Conservation (phyloP, 2,329 filamentous ascomycete genomes). For the Arthrobotrys megalospora region DNA sequence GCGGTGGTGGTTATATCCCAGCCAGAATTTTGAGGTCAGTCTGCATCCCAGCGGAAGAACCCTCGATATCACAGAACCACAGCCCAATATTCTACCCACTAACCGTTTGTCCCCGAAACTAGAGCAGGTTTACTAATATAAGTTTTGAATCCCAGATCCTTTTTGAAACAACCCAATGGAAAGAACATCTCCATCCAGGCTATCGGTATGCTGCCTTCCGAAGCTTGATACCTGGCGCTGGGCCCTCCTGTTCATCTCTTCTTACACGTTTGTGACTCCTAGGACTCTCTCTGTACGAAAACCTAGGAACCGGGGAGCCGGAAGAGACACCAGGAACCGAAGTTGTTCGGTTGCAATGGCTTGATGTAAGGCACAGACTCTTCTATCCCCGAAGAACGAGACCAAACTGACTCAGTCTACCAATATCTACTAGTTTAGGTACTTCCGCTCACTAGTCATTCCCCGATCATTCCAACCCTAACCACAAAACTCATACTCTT, state of each 20-base stretch:
- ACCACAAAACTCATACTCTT: conserved; percentile 13
- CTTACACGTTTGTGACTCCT: neutral
- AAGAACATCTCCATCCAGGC: conserved; percentile 99
- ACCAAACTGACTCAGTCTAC: neutral
- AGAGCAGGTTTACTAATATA: neutral
- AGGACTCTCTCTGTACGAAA: conserved; percentile 90
- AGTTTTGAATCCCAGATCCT: conserved; percentile 73
- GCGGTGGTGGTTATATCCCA: conserved; percentile 93
- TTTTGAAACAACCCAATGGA: conserved; percentile 87
- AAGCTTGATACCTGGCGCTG: neutral
- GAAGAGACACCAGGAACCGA: conserved; percentile 89
- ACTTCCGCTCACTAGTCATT: neutral
- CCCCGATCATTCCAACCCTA: neutral
- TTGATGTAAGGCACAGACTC: conserved; percentile 77
- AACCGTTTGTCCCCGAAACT: neutral
- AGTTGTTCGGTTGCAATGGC: conserved; percentile 98
- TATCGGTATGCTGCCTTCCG: conserved; percentile 74
- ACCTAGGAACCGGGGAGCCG: conserved; percentile 74
- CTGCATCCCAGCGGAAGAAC: neutral
- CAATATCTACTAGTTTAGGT: conserved; percentile 34
- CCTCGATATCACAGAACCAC: neutral
- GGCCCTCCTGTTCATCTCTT: neutral
- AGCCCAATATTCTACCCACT: neutral
- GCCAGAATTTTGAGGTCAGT: conserved; percentile 88
- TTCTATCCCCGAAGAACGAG: neutral